A percentile compares a stretch with the other conserved stretches of the same genome.
Conservation (phyloP, 2,329 filamentous ascomycete species). For the Botryotinia globosa region DNA sequence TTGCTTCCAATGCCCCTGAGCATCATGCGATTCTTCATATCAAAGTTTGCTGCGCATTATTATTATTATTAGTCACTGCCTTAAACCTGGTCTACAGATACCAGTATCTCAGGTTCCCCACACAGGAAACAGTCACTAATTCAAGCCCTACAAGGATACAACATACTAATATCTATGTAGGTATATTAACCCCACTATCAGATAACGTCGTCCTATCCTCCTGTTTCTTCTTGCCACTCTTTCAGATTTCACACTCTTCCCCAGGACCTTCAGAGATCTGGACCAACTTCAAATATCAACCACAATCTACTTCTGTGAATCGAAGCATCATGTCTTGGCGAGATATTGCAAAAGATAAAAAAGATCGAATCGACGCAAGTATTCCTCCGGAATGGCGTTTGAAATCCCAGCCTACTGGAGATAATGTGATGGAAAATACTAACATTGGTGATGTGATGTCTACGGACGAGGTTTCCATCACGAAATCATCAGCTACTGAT, state of each 20-base stretch:
- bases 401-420: slow-evolving; percentile 53
- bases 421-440: slow-evolving; percentile 48
- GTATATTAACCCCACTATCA: not conserved
- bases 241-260: not conserved
- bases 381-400: slow-evolving; percentile 57
- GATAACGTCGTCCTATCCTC: not conserved
- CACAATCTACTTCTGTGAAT: not conserved
- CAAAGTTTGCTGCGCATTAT: not conserved
- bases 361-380: slow-evolving; percentile 49
- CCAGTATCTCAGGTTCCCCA: not conserved
- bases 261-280: not conserved
- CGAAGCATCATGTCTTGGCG: slow-evolving; percentile 44
- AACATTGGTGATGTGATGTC: slow-evolving; percentile 31
- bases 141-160: not conserved
- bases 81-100: not conserved
- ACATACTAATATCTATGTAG: no score
- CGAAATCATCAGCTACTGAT: slow-evolving; percentile 31
- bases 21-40: not conserved
- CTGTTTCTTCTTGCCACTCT: not conserved
- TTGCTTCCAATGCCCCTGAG: not conserved
- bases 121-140: not conserved
- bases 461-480: slow-evolving; percentile 46
- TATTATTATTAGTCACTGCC: not conserved
- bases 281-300: not conserved
- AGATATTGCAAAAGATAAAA: slow-evolving; percentile 49